Conservation (phyloP, 2,329 filamentous ascomycete species). For the Fonsecaea pugnacius region DNA sequence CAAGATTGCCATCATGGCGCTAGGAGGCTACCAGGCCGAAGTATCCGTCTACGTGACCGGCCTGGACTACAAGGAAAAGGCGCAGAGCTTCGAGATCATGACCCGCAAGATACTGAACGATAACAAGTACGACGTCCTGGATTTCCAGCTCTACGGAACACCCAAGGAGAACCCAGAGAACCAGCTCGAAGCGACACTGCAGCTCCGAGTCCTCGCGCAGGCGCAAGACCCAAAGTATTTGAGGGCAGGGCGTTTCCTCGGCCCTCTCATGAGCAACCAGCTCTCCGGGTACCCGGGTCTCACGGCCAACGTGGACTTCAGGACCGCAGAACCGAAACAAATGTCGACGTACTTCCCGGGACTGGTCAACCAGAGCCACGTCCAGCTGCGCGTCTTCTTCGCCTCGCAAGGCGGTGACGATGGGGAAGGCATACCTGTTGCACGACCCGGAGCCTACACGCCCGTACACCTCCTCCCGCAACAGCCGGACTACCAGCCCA, state of each 20-base stretch:
- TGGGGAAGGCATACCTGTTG: neutral
- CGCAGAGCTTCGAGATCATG: conserved; percentile 40
- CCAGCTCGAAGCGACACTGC: conserved; percentile 50
- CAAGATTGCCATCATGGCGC: conserved; percentile 55
- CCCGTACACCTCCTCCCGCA: neutral
- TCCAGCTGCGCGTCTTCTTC: conserved; percentile 13
- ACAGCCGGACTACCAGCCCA: neutral
- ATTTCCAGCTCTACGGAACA: conserved; percentile 52
- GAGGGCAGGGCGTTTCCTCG: conserved; percentile 1
- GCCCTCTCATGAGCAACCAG: conserved; percentile 14
- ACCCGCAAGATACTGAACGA: conserved; percentile 44
- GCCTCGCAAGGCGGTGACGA: neutral
- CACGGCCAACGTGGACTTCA: conserved; percentile 10
- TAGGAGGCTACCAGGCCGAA: conserved; percentile 54
- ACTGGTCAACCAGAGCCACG: conserved; percentile 13
- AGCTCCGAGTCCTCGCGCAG: conserved; percentile 51
- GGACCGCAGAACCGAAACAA: conserved; percentile 11
- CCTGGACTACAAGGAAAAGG: conserved; percentile 53
- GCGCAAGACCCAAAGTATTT: conserved; percentile 31
- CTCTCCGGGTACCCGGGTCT: conserved; percentile 13
- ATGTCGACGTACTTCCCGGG: conserved; percentile 21
- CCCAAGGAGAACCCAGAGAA: conserved; percentile 42
- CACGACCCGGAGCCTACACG: neutral
- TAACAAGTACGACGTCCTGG: conserved; percentile 52
- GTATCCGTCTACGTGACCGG: conserved; percentile 53